Conservation (phyloP, 352 stramenopile species). For the Phytophthora cryptogea region DNA sequence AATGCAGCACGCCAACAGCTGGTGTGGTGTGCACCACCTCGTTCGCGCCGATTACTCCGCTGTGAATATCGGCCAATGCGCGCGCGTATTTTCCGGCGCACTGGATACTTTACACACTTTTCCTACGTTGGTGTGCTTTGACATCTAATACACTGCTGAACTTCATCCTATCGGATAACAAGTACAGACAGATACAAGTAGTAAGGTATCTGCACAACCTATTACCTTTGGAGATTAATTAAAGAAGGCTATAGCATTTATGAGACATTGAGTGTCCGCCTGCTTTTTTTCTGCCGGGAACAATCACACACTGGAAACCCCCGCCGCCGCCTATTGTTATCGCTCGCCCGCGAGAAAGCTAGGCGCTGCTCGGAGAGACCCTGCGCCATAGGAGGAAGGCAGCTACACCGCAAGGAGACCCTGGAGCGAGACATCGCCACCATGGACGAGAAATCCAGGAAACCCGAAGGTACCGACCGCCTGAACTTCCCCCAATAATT, state of each 20-base stretch:
- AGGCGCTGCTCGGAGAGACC: slow-evolving; percentile 1
- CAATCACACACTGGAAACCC: slow-evolving; percentile 31
- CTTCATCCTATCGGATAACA: too few species aligned
- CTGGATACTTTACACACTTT: slow-evolving; percentile 21
- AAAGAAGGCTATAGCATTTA: too few species aligned
- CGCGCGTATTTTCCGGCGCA: slow-evolving; percentile 7
- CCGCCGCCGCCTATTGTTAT: slow-evolving; percentile 24
- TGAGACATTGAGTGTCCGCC: too few species aligned
- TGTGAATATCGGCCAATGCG: slow-evolving; percentile 22
- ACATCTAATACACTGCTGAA: too few species aligned
- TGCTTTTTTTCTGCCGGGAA: not conserved
- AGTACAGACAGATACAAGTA: too few species aligned
- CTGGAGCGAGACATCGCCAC: slow-evolving; percentile 28
- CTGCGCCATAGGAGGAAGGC: slow-evolving; percentile 27
- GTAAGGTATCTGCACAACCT: too few species aligned
- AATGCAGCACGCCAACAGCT: not conserved
- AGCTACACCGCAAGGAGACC: slow-evolving; percentile 31
- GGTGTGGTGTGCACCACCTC: not conserved
- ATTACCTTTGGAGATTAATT: too few species aligned
- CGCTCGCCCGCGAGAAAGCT: slow-evolving; percentile 13
- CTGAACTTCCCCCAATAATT: too few species aligned
- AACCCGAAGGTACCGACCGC: slow-evolving; percentile 64
- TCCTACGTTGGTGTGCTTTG: too few species aligned
- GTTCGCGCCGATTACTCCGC: slow-evolving; percentile 10
- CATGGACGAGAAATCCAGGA: slow-evolving; percentile 88